phyloP scores from a whole-genome alignment of 495 filamentous ascomycete genomes.

The Penicillium simplicissimum region DNA sequence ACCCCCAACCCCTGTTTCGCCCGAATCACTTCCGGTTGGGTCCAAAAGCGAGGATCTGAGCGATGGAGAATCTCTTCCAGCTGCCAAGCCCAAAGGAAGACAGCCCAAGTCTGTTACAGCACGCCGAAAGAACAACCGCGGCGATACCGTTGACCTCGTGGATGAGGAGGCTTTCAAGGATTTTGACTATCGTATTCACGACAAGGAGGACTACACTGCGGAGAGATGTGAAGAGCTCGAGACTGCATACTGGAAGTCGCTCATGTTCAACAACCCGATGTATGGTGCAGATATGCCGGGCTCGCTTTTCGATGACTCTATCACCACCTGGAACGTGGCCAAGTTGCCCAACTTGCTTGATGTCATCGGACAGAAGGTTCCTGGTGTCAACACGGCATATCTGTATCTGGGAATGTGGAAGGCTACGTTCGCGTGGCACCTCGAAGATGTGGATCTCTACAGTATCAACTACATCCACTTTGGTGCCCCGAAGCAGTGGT shows the following conservation, averaged over 20 bases:
- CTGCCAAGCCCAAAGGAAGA: conserved; percentile 49
- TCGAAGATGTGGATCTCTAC: conserved; percentile 98
- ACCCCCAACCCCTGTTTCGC: conserved; percentile 56
- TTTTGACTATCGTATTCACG: conserved; percentile 85
- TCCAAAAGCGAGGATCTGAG: conserved; percentile 50
- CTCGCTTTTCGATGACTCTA: conserved; percentile 87
- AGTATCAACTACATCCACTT: conserved; percentile 99
- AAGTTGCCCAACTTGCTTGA: conserved; percentile 92
- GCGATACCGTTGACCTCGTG: conserved; percentile 66
- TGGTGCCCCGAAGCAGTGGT: conserved; percentile 98
- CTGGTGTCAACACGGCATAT: conserved; percentile 98
- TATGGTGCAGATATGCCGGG: conserved; percentile 98
- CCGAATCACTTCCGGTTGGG: conserved; percentile 48
- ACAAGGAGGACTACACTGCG: conserved; percentile 78
- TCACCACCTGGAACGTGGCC: conserved; percentile 89
- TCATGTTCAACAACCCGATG: conserved; percentile 90
- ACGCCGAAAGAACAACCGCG: conserved; percentile 77
- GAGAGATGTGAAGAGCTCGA: conserved; percentile 94
- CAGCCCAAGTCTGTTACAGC: conserved; percentile 63
- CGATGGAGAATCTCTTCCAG: conserved; percentile 51
- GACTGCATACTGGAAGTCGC: conserved; percentile 89
- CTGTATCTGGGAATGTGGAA: conserved; percentile 99
- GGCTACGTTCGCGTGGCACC: conserved; percentile 97
- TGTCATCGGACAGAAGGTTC: conserved; percentile 90
- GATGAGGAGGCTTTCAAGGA: conserved; percentile 84